Conservation (phyloP, 2,329 filamentous ascomycete genomes). For the Fusarium brevicatenulatum region DNA sequence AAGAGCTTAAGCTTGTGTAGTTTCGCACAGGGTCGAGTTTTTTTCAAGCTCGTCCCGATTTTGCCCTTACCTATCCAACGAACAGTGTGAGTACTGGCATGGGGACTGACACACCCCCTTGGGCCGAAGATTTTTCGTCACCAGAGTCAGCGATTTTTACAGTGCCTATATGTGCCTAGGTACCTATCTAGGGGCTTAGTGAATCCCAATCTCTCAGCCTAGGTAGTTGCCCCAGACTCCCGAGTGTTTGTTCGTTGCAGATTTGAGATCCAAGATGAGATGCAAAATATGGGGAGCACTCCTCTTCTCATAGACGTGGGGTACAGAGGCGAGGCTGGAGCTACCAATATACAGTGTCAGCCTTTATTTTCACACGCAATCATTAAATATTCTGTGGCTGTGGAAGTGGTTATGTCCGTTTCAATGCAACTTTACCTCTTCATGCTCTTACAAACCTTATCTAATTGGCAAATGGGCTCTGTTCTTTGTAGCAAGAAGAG, state of each 20-base stretch:
- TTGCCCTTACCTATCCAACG: slow-evolving; percentile 23
- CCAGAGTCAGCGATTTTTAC: background rate
- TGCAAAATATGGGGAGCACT: slow-evolving; percentile 22
- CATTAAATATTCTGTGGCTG: background rate
- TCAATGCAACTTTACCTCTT: background rate
- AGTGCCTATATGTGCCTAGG: background rate
- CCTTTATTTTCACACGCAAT: slow-evolving; percentile 2
- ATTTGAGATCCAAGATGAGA: slow-evolving; percentile 26
- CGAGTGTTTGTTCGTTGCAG: slow-evolving; percentile 1
- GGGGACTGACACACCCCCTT: slow-evolving; percentile 24
- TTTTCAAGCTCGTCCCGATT: slow-evolving; percentile 34
- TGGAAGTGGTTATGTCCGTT: background rate
- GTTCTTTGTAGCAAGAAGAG: background rate
- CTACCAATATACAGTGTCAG: slow-evolving; percentile 25
- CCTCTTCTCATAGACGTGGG: slow-evolving; percentile 1
- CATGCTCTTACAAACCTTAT: background rate
- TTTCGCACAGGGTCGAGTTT: slow-evolving; percentile 36
- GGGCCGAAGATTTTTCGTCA: slow-evolving; percentile 43
- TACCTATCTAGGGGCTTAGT: background rate
- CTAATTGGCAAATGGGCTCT: background rate
- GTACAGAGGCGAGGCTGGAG: slow-evolving; percentile 23
- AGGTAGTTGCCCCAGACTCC: slow-evolving; percentile 24
- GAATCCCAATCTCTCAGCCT: slow-evolving; percentile 37
- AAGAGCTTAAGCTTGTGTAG: slow-evolving; percentile 34
- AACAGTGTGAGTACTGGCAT: background rate